These are phyloP conservation scores for Fusarium coicis DNA, from an alignment of 2,329 filamentous ascomycete genomes.

Conservation along the genomic window DNA sequence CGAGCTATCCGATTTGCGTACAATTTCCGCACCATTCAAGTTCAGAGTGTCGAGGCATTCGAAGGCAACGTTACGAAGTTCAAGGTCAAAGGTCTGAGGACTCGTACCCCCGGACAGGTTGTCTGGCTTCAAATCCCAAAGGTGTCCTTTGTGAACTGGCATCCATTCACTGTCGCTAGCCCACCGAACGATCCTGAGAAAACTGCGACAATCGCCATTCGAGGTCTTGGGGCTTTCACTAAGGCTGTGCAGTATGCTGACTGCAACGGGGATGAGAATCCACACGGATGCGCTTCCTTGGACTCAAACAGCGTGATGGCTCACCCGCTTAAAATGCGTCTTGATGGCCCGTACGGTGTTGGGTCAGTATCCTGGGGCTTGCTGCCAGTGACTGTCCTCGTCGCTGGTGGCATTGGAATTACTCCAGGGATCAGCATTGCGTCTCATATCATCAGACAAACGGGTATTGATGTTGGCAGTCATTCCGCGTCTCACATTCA, in stretches of 20 bases:
- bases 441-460: background rate
- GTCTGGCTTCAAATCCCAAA: background rate
- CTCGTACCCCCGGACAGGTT: background rate
- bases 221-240: background rate
- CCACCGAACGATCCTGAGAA: background rate
- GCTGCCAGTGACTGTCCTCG: background rate
- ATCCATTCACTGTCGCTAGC: background rate
- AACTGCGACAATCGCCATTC: background rate
- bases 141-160: background rate
- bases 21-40: background rate
- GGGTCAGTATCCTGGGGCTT: background rate
- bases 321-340: background rate
- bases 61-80: background rate
- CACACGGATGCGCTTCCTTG: background rate
- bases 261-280: background rate
- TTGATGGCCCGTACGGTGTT: background rate
- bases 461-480: rapidly evolving
- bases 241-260: background rate
- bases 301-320: background rate
- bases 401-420: background rate
- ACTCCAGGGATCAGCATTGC: background rate
- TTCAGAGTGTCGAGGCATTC: background rate
- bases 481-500: background rate
- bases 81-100: background rate
- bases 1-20: background rate